Base-by-base conservation (phyloP, 176 grass and related monocot species). In the Leersia perrieri region DNA sequence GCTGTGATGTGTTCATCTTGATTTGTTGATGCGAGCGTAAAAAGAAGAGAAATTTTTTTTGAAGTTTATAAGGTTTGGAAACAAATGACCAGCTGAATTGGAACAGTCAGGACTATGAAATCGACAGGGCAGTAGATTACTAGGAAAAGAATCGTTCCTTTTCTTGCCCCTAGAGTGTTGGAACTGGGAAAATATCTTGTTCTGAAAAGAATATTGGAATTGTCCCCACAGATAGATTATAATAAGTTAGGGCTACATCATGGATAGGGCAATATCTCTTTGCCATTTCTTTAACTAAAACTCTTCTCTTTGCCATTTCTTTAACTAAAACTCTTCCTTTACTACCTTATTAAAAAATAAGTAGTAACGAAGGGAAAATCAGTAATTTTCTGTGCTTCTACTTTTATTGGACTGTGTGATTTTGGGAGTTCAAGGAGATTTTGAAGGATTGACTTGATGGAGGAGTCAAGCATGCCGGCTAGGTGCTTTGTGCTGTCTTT, bases 181-280 rank as follows among this genome's bases (percentile, higher is more conserved):
- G 85, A 82, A 40, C 38, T 64, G 12, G 49, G 49, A 22, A 22
- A 53, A 53, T 53, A 41, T 4, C 35, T 53, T 53, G 49, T 70
- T 23, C 34, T 15, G 26, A 33, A 32, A 33, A 62, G 14, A 16
- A 82, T 25, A 34, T 63, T 40, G 23, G n/a, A 58, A 65, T 25
- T 57, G 42, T 64, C 87, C 70, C 63, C 87, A 68, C 36, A 22
- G n/a, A 1, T 23, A 51, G 51, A 62, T 60, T 82, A 76, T 15
- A 61, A 35, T 75, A 76, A 60, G 38, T 3, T 70, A 18, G 57
- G 28, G 51, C 60, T 33, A 14, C 28, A 60, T 28, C 35, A 30
- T 79, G 81, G 51, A 75, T 39, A 74, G 62, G 9, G 9, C 26
- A 78, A 26, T 29, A 68, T 62, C 61, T 9, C 63, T 28, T 72